Evolutionary conservation across 2,329 filamentous ascomycete genomes (phyloP).

Genomic region (Sclerotinia trifoliorum): DNA sequence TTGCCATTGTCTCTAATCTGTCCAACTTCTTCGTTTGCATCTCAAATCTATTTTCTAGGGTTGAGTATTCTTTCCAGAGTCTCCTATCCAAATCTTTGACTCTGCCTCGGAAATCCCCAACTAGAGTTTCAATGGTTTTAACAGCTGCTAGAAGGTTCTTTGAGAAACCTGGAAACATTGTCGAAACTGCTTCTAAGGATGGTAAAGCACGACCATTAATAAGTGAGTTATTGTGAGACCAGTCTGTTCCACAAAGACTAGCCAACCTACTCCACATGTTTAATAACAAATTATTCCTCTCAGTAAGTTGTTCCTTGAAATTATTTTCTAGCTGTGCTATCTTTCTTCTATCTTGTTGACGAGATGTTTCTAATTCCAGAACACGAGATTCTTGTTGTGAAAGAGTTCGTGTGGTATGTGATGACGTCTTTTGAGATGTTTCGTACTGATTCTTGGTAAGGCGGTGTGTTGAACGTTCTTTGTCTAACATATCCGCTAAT

Average conservation of each 20-base stretch:
- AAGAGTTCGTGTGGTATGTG: slow-evolving; percentile 82
- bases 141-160: slow-evolving; percentile 85
- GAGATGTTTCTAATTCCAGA: slow-evolving; percentile 78
- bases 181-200: slow-evolving; percentile 80
- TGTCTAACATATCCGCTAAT: slow-evolving; percentile 83
- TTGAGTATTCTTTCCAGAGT: slow-evolving; percentile 86
- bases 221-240: slow-evolving; percentile 84
- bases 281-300: slow-evolving; percentile 85
- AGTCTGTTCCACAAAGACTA: slow-evolving; percentile 82
- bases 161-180: slow-evolving; percentile 82
- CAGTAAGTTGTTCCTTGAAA: slow-evolving; percentile 81
- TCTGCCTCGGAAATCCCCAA: slow-evolving; percentile 73
- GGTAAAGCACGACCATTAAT: slow-evolving; percentile 83
- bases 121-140: slow-evolving; percentile 79
- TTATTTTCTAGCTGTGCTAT: slow-evolving; percentile 71
- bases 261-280: slow-evolving; percentile 89
- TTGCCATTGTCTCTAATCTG: slow-evolving; percentile 75
- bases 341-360: slow-evolving; percentile 74
- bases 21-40: slow-evolving; percentile 81
- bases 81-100: slow-evolving; percentile 86
- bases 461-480: slow-evolving; percentile 80
- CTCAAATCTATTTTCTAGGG: slow-evolving; percentile 77
- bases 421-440: slow-evolving; percentile 80
- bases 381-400: slow-evolving; percentile 82
- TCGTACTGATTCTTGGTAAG: slow-evolving; percentile 88